Evolutionary conservation across 2,329 filamentous ascomycete genomes (phyloP).

Genomic region (Trichoderma sp.): DNA sequence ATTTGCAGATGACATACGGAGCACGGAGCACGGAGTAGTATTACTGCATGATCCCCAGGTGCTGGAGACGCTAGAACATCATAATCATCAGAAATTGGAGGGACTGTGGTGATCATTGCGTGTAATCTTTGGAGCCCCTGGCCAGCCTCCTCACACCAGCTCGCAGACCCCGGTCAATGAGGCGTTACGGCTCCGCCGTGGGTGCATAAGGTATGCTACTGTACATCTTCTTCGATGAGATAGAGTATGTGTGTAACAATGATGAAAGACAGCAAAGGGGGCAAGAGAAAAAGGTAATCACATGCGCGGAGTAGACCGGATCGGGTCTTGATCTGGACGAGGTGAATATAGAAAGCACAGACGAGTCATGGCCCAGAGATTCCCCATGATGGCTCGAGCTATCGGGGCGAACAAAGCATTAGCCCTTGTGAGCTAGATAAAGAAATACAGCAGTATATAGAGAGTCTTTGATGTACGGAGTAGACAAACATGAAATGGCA

Average conservation of each 20-base stretch:
- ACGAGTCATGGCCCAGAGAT: background rate
- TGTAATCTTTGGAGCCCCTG: constrained; percentile 12
- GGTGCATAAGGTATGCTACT: background rate
- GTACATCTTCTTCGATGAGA: background rate
- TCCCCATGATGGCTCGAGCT: background rate
- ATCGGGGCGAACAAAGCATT: background rate
- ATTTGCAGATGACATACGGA: background rate
- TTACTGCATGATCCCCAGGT: background rate
- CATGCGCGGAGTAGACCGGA: background rate
- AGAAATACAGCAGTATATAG: background rate
- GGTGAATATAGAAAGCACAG: background rate
- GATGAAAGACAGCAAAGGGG: background rate
- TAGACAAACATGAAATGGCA: background rate
- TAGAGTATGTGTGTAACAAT: constrained; percentile 6
- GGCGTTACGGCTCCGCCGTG: constrained; percentile 11
- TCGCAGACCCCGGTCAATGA: constrained; percentile 6
- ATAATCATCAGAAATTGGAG: constrained; percentile 8
- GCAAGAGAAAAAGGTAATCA: background rate
- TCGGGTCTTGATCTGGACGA: background rate
- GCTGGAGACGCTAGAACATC: background rate
- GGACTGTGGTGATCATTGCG: constrained; percentile 12
- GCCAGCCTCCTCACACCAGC: constrained; percentile 10
- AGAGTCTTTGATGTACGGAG: background rate
- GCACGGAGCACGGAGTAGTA: too few species aligned
- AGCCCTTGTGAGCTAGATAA: background rate